Evolutionary conservation across 441 rosid genomes (phyloP), one percentile per base, ranked within the genome.

Genomic region (Daphne laureola): DNA sequence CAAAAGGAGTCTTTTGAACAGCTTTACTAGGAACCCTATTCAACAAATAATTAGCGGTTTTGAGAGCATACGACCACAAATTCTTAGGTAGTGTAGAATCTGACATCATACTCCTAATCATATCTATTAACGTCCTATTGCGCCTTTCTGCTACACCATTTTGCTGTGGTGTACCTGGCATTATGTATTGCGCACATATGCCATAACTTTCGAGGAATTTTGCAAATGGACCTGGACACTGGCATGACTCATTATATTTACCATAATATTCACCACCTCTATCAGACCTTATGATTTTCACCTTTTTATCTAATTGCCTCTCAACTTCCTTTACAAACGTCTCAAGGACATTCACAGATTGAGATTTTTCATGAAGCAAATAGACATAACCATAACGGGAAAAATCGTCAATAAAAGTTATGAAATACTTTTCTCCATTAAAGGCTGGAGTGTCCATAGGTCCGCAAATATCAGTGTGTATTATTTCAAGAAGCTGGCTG

Each of bases 281-380:
- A n/a, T 49, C 18, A 4, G 57, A 41, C 14, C 17, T 47, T 0
- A 48, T n/a, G 4, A 54, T 4, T 41, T 63, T 63, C 27, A 55
- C 46, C 40, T 62, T 62, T 27, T 23, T 61, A n/a, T 61, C 47
- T 53, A 53, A 61, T 46, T 53, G 49, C 14, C 53, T 53, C 14
- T 61, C 59, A 14, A 53, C 47, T 18, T 53, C 26, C 12, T 42
- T 51, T 46, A 41, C 27, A 49, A 13, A 55, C 5, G 47, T 51
- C 54, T 62, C 42, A 0, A 38, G 5, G 3, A 12, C 12, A 17
- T 53, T 7, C 3, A 62, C 5, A 36, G 36, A 14, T 21, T 53
- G 36, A 62, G 14, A 54, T 62, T 25, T 59, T 14, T 2, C 57
- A 25, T 36, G 41, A 4, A 43, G 12, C 17, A 61, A 35, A 52